Evolutionary conservation across 176 grass and related monocot species (phyloP).

Genomic region (Oryza punctata): DNA sequence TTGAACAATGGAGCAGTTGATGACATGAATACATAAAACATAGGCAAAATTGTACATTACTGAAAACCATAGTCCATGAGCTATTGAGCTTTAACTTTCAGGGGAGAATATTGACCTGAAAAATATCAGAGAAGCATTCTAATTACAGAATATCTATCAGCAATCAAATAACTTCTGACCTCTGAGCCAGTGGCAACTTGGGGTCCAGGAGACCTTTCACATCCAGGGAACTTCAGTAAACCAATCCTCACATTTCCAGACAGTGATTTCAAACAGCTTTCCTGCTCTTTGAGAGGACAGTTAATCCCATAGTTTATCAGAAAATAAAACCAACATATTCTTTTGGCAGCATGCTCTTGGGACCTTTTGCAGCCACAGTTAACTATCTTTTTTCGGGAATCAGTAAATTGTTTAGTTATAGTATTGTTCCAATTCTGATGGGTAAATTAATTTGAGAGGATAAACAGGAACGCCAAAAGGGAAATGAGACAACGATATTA

Average conservation of each 20-base stretch:
- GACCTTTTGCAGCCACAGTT: neutral
- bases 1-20: neutral
- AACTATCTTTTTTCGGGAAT: neutral
- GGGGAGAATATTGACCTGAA: neutral
- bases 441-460: neutral
- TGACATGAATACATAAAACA: neutral
- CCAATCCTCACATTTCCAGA: neutral
- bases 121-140: neutral
- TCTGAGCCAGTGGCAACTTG: neutral
- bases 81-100: neutral
- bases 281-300: neutral
- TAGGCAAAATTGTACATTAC: neutral
- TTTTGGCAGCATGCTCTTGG: neutral
- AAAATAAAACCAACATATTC: neutral
- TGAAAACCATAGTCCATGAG: neutral
- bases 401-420: neutral
- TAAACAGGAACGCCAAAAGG: neutral
- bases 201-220: neutral
- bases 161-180: neutral
- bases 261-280: neutral
- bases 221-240: neutral
- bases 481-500: neutral
- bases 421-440: neutral
- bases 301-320: neutral
- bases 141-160: neutral